Evolutionary conservation across 169 alveolate species (phyloP).

Genomic region (Eimeria falciformis): DNA sequence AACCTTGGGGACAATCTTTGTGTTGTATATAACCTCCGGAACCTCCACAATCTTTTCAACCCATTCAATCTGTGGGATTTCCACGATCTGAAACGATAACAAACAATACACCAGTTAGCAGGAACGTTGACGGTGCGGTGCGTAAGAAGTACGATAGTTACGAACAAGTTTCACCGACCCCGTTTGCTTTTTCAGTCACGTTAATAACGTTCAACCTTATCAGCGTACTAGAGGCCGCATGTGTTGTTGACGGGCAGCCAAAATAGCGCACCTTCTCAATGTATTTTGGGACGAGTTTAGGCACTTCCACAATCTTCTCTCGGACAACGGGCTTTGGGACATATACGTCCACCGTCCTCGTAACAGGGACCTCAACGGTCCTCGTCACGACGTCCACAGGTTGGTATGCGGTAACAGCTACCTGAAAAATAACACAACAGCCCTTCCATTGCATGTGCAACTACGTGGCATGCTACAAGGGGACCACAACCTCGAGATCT

Average conservation of each 20-base stretch:
- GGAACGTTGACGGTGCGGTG: too few relatives aligned
- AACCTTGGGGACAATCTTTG: conserved; percentile 88
- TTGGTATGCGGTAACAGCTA: conserved; percentile 91
- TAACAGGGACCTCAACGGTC: conserved; percentile 78
- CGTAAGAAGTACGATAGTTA: too few relatives aligned
- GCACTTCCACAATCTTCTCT: conserved; percentile 90
- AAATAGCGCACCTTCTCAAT: conserved; percentile 83
- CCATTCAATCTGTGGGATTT: conserved; percentile 91
- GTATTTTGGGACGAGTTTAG: conserved; percentile 88
- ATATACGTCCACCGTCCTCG: conserved; percentile 56
- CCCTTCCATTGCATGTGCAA: too few relatives aligned
- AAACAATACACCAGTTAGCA: neutral
- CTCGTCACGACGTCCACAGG: conserved; percentile 87
- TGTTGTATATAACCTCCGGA: conserved; percentile 90
- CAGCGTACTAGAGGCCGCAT: too few relatives aligned
- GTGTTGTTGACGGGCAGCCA: neutral
- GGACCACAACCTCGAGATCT: too few relatives aligned
- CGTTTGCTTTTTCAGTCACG: too few relatives aligned
- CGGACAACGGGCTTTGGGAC: conserved; percentile 88
- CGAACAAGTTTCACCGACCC: too few relatives aligned
- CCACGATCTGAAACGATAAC: conserved; percentile 83
- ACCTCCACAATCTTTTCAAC: conserved; percentile 91
- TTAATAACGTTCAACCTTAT: too few relatives aligned
- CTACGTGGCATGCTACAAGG: too few relatives aligned
- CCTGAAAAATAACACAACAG: conserved; percentile 79